These are phyloP conservation scores for Colletotrichum tanaceti DNA, from an alignment of 2,329 filamentous ascomycete species.

Conservation along the genomic window DNA sequence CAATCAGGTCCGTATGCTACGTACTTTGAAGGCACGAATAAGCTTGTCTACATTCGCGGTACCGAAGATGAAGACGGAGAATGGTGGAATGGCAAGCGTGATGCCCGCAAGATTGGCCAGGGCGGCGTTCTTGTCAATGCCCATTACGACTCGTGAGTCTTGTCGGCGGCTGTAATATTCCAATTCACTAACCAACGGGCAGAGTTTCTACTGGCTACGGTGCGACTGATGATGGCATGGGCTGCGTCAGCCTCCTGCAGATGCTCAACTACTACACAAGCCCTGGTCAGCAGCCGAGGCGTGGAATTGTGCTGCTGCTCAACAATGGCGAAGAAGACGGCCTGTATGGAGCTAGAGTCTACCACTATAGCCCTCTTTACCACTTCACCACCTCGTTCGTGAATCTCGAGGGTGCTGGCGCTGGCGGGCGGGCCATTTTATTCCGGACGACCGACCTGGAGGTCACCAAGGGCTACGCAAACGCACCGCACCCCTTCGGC, in stretches of 20 bases:
- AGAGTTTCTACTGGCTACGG: slow-evolving; percentile 92
- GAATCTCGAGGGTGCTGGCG: slow-evolving; percentile 94
- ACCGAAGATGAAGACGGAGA: slow-evolving; percentile 76
- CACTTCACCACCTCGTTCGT: slow-evolving; percentile 87
- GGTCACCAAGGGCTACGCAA: slow-evolving; percentile 82
- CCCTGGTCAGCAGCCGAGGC: slow-evolving; percentile 76
- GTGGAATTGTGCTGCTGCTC: slow-evolving; percentile 84
- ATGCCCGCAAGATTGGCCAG: slow-evolving; percentile 63
- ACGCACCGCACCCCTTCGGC: slow-evolving; percentile 81
- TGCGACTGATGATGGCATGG: slow-evolving; percentile 93
- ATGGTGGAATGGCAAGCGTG: slow-evolving; percentile 73
- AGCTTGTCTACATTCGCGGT: slow-evolving; percentile 91
- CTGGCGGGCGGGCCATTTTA: slow-evolving; percentile 86
- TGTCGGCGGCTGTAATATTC: background rate
- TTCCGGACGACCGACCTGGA: slow-evolving; percentile 91
- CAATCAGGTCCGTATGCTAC: slow-evolving; percentile 56
- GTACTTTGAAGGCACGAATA: slow-evolving; percentile 94
- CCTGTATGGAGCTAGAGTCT: slow-evolving; percentile 86
- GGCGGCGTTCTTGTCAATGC: slow-evolving; percentile 93
- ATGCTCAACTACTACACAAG: slow-evolving; percentile 87
- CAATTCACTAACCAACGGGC: slow-evolving; percentile 28
- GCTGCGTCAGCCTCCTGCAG: slow-evolving; percentile 87
- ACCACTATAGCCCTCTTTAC: slow-evolving; percentile 83
- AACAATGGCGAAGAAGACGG: slow-evolving; percentile 98
- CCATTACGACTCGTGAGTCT: slow-evolving; percentile 80